Evolutionary conservation across 225 moss, liverwort and hornwort genomes (phyloP), one percentile per base, ranked within the genome.

Genomic region (Ulota crispa): DNA sequence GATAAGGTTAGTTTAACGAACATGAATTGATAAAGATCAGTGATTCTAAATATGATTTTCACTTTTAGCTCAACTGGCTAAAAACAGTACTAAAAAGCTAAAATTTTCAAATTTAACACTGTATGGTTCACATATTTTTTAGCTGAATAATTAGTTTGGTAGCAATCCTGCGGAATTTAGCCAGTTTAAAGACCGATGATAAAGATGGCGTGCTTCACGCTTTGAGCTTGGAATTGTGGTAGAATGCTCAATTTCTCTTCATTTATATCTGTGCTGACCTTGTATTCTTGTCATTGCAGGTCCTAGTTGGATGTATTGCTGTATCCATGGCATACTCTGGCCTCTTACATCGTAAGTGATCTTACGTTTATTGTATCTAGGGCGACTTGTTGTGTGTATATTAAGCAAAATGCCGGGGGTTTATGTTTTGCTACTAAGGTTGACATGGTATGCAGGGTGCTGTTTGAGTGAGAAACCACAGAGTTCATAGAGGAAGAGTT

Each of bases 1-100:
- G 98, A 99, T 79, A 99, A 99, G 93, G 94, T 96, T 83, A 83
- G 81, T 75, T n/a, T n/a, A n/a, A n/a, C n/a, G n/a, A n/a, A n/a
- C n/a, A n/a, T n/a, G n/a, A n/a, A 60, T 74, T 62, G 64, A n/a
- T 23, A 34, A 41, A 45, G 45, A 14, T 45, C 45, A 45, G 45
- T 45, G 4, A 45, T 45, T 14, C 45, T 4, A 45, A 45, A 14
- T 14, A 14, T 14, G 14, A 14, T 45, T 45, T 45, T 45, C 45
- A 45, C 45, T 45, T 45, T 14, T 45, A 45, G 45, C 45, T 45
- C 4, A 45, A 45, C 45, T 4, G 45, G 45, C 45, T 45, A 45
- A 45, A 45, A 45, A 4, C 13, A 45, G 4, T 45, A 4, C 14
- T 45, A 14, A 14, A 45, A 45, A 45, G 45, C 45, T 45, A 14